A percentile compares a stretch with the other conserved stretches of the same genome.
phyloP scores from a whole-genome alignment of 768 basidiomycete genomes.

The Termitomyces sp. region DNA sequence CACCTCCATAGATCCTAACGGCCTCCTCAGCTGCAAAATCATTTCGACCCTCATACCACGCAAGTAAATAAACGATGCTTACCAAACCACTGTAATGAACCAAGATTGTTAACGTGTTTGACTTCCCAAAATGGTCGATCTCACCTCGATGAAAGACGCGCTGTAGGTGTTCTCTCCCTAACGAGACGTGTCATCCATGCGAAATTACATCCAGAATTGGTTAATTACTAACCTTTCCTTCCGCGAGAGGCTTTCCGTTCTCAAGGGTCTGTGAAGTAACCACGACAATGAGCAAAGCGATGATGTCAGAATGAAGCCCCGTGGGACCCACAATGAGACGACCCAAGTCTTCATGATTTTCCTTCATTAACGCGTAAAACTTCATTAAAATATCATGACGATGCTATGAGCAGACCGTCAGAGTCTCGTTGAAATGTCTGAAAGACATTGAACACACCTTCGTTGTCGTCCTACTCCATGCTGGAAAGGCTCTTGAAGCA shows the following conservation, averaged over 20 bases:
- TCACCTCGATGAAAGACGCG: slow-evolving; percentile 77
- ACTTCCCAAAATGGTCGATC: slow-evolving; percentile 12
- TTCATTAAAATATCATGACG: slow-evolving; percentile 83
- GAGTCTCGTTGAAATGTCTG: not conserved
- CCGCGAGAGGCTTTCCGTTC: slow-evolving; percentile 88
- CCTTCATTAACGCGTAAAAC: slow-evolving; percentile 71
- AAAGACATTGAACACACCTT: slow-evolving; percentile 44
- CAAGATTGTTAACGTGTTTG: not conserved
- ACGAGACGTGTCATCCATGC: slow-evolving; percentile 1
- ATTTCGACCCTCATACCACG: slow-evolving; percentile 1
- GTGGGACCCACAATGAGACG: slow-evolving; percentile 66
- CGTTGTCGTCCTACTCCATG: slow-evolving; percentile 84
- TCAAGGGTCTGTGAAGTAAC: slow-evolving; percentile 65
- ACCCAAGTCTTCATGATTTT: slow-evolving; percentile 82
- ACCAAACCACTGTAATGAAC: slow-evolving; percentile 71
- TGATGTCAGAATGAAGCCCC: slow-evolving; percentile 18
- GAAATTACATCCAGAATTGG: not conserved
- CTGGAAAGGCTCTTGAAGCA: slow-evolving; percentile 73
- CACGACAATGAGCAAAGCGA: slow-evolving; percentile 3
- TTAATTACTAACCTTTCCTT: slow-evolving; percentile 56
- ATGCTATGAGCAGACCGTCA: slow-evolving; percentile 34
- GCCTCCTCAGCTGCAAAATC: slow-evolving; percentile 75
- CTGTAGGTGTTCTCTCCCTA: slow-evolving; percentile 83
- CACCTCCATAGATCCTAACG: slow-evolving; percentile 82
- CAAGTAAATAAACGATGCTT: slow-evolving; percentile 12